phyloP scores from a whole-genome alignment of 805 yeast genomes.

The Groenewaldozyma salmanticensis region DNA sequence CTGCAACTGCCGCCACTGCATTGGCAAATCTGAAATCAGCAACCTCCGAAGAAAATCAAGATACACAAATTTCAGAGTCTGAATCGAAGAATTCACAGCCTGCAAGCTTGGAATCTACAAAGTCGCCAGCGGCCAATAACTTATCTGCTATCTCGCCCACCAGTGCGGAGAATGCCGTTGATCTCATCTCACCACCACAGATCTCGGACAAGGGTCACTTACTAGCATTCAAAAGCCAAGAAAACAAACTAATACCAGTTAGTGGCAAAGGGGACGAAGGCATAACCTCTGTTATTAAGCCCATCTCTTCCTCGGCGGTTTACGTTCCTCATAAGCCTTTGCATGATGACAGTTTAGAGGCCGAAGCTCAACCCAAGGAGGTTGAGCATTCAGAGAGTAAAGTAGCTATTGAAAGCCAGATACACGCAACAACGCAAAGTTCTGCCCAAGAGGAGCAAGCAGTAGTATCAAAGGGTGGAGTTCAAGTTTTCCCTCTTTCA shows the following conservation, averaged over 20 bases:
- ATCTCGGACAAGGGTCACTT: no score
- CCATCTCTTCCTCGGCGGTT: conserved; percentile 10
- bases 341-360: conserved; percentile 1
- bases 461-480: not conserved
- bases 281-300: conserved; percentile 1
- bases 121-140: not conserved
- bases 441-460: not conserved
- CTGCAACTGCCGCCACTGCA: not conserved
- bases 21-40: not conserved
- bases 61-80: not conserved
- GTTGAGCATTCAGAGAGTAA: not conserved
- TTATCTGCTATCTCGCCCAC: no score
- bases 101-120: not conserved
- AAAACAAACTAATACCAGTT: no score
- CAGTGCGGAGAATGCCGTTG: no score
- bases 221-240: no score
- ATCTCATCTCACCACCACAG: no score
- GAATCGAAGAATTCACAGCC: not conserved
- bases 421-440: not conserved
- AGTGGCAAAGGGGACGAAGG: not conserved
- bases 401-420: not conserved
- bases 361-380: not conserved
- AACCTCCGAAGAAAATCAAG: not conserved
- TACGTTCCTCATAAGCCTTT: conserved; percentile 14
- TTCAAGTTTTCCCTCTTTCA: conserved; percentile 39